A percentile compares a stretch with the other conserved stretches of the same genome.
Conservation (phyloP, 2,329 filamentous ascomycete species). For the Celoporthe dispersa region DNA sequence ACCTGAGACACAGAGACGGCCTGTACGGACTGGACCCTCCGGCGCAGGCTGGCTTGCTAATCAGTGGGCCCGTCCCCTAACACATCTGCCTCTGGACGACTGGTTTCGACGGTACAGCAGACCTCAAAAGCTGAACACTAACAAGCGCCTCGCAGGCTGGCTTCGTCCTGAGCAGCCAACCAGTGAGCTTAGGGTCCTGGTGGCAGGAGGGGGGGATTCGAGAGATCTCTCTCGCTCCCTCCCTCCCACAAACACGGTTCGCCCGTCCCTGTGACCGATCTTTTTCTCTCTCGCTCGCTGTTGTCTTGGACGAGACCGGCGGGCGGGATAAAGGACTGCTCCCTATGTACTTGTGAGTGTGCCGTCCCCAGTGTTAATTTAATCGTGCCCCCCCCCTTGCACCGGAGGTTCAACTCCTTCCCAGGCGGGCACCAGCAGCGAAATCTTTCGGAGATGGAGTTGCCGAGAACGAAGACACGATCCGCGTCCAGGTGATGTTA, state of each 20-base stretch:
- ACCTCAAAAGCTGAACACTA: not conserved
- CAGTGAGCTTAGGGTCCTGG: not conserved
- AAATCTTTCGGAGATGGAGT: not conserved
- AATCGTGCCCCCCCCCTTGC: not conserved
- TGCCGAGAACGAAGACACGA: not conserved
- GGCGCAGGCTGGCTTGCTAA: not conserved
- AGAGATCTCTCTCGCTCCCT: too few relatives aligned
- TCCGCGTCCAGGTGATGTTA: not conserved
- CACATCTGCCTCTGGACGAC: not conserved
- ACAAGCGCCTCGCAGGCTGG: not conserved
- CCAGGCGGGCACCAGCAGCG: not conserved
- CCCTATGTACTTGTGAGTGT: not conserved
- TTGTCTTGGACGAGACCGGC: not conserved
- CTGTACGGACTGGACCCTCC: constrained; percentile 1
- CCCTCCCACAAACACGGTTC: not conserved
- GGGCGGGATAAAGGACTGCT: not conserved
- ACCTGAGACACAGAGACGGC: not conserved
- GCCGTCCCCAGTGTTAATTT: not conserved
- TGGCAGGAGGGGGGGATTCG: too few relatives aligned
- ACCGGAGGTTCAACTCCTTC: not conserved
- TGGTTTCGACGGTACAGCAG: not conserved
- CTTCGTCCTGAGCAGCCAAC: not conserved
- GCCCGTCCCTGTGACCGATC: not conserved
- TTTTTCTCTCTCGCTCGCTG: not conserved
- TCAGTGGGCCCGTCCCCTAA: not conserved